Base-by-base conservation (phyloP, 257 asterid genomes). In the Marsdenia floribunda region DNA sequence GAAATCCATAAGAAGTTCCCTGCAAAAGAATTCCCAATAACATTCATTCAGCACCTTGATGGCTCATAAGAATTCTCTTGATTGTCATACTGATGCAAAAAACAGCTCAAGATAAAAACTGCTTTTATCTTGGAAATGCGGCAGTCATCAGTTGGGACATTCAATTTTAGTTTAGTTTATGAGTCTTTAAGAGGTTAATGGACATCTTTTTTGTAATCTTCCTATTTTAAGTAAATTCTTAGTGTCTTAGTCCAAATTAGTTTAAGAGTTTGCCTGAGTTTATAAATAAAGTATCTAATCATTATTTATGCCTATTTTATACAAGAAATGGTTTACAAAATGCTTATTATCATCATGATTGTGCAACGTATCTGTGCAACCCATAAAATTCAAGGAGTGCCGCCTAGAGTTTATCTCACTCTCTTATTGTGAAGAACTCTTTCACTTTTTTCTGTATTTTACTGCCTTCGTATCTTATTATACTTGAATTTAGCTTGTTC, bases 1-100 rank as follows among this genome's bases (percentile, higher is more conserved):
- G 84, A 93, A 93, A 74, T 91, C 96, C 88, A 84, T 5, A 83
- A 93, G 96, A 83, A 93, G 86, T 74, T 93, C 98, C 88, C 98
- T 93, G 88, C 75, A 84, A 76, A 10, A 70, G 40, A 42, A 60
- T 70, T 12, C 72, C 75, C 73, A 82, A 40, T 57, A 65, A 64
- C 42, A 70, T 58, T 44, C 64, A 59, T 70, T 81, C 76, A 80
- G 81, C 76, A 63, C 67, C 73, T 21, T 37, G 24, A 40, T 59
- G 49, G 38, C 57, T 58, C 38, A 69, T 50, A 37, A 33, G 22
- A 57, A 57, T 70, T 60, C 54, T 60, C 72, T 74, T 22, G 47
- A 68, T 42, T 57, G 18, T 26, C 21, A 49, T 18, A 15, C 2
- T 53, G 58, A 53, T 18, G n/a, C 24, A 53, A 16, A 2, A 18